Percentiles rank a stretch among this genome's conserved stretches.
These are phyloP conservation scores for Citrus trifoliata DNA, from an alignment of 345 rosid species.

Conservation along the genomic window DNA sequence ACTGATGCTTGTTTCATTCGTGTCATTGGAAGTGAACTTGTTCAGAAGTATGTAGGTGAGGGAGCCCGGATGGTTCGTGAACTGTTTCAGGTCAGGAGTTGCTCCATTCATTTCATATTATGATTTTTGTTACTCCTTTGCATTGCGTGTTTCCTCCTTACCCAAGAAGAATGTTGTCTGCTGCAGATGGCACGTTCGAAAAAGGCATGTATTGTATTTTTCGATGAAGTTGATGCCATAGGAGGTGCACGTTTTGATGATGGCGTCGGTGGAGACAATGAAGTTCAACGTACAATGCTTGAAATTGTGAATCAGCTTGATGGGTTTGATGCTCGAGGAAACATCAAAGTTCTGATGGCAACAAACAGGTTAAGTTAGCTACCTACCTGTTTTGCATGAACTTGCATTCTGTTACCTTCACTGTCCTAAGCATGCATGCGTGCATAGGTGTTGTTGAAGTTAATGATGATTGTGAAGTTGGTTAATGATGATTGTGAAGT, in stretches of 20 bases:
- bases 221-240: constrained; percentile 79
- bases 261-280: constrained; percentile 79
- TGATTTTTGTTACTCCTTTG: not conserved
- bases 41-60: constrained; percentile 96
- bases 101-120: not conserved
- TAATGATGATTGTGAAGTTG: not conserved
- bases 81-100: constrained; percentile 67
- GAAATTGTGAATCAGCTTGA: constrained; percentile 45
- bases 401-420: not conserved
- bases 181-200: constrained; percentile 80
- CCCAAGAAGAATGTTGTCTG: not conserved
- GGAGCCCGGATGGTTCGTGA: constrained; percentile 99
- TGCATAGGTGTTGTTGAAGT: not conserved
- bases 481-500: not conserved
- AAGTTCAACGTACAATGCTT: constrained; percentile 83
- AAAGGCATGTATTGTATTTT: constrained; percentile 77
- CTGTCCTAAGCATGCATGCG: not conserved
- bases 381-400: not conserved
- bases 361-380: constrained; percentile 67
- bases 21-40: constrained; percentile 97
- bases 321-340: constrained; percentile 80
- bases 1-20: constrained; percentile 98
- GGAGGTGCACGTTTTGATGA: constrained; percentile 90
- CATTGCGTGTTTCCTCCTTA: not conserved
- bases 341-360: constrained; percentile 97